Evolutionary conservation across 148 eudicot genomes (phyloP), one percentile per base, ranked within the genome.

Genomic region (Rhododendron simsii): DNA sequence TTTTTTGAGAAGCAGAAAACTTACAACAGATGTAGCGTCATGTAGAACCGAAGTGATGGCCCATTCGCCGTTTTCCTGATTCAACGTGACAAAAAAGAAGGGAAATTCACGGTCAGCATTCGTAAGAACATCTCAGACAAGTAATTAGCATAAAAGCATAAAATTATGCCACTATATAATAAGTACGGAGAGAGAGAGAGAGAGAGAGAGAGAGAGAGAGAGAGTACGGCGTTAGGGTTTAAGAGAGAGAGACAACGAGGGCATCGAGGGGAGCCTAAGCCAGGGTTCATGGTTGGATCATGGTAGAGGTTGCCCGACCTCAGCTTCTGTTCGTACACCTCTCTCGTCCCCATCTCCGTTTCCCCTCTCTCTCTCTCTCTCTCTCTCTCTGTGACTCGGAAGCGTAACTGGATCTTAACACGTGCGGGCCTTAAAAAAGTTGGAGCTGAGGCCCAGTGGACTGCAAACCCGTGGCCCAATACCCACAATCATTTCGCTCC

Each of bases 281-380:
- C 98, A 47, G 96, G 96, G 3, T 92, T 92, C 28, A 96, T 91
- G 86, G 98, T 96, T 74, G 98, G 98, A 73, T 92, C 98, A 81
- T 94, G 89, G 84, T 90, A 44, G 44, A 93, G 73, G 85, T 95
- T 94, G 23, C 95, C 96, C 10, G 83, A 91, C 84, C 92, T 85
- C 23, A 94, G 87, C 91, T 93, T 96, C 90, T 94, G 89, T 83
- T 96, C 98, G 85, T 96, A 96, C 39, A 93, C 98, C 79, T 96
- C 96, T 88, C 98, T 86, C 1, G 98, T 96, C 18, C 98, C 98
- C 96, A 94, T 94, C 76, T 61, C 35, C 57, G 7, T 23, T 3
- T 71, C 23, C 23, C 7, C 79, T 16, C 79, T 75, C 45, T 37
- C 44, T 37, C 78, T 74, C 44, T 28, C 41, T 73, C 23, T 1